A percentile compares a stretch with the other conserved stretches of the same genome.
These are phyloP conservation scores for Lactarius hengduanensis DNA, from an alignment of 768 basidiomycete species.

Conservation along the genomic window DNA sequence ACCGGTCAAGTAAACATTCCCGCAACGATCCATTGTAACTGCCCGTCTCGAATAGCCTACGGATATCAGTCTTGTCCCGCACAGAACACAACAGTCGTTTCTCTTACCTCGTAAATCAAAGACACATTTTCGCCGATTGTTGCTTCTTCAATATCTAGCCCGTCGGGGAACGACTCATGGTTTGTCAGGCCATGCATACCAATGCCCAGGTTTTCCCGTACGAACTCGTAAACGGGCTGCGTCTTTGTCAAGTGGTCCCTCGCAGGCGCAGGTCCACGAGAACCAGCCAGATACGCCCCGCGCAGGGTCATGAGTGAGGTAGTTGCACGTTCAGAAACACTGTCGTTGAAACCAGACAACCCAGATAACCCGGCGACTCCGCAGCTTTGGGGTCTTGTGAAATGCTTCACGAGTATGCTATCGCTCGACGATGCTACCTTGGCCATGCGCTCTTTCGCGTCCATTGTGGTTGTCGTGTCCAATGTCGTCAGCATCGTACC, in stretches of 20 bases:
- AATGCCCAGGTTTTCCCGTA: slow-evolving; percentile 66
- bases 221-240: slow-evolving; percentile 71
- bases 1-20: slow-evolving; percentile 42
- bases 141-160: slow-evolving; percentile 62
- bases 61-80: not conserved
- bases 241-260: slow-evolving; percentile 64
- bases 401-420: slow-evolving; percentile 62
- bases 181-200: slow-evolving; percentile 83
- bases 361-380: slow-evolving; percentile 31
- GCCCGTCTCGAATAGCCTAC: slow-evolving; percentile 65
- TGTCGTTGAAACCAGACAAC: slow-evolving; percentile 54
- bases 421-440: slow-evolving; percentile 65
- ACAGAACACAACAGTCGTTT: slow-evolving; percentile 1
- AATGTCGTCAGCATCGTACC: slow-evolving; percentile 50
- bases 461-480: slow-evolving; percentile 70
- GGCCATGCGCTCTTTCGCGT: slow-evolving; percentile 65
- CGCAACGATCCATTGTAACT: slow-evolving; percentile 55
- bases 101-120: slow-evolving; percentile 63
- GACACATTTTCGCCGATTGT: slow-evolving; percentile 72
- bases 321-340: slow-evolving; percentile 49
- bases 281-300: slow-evolving; percentile 56
- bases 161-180: slow-evolving; percentile 54
- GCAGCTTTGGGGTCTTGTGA: slow-evolving; percentile 31
- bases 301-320: slow-evolving; percentile 49
- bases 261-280: slow-evolving; percentile 63